Evolutionary conservation across 2,329 filamentous ascomycete species (phyloP), one percentile per base, ranked within the genome.

Genomic region (Phialophora verrucosa): DNA sequence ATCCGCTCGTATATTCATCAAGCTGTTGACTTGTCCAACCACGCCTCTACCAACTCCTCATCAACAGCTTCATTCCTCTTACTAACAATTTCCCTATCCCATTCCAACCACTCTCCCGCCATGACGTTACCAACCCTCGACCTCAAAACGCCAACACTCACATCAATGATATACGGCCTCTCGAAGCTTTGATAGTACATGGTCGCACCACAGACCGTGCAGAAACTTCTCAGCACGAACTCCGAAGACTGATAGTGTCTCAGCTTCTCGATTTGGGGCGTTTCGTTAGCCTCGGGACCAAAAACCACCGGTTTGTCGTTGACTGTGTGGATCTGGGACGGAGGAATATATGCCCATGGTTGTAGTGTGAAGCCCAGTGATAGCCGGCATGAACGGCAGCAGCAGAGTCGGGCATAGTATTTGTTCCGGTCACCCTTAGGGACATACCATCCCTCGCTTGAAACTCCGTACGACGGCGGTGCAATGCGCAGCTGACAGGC

Each of bases 291-390:
- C 0, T 80, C 79, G 20, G 76, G 71, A 0, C 78, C 74, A 2
- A 83, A 76, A 12, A 71, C 64, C 4, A 81, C 65, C 1, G 76
- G 72, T 23, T 73, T 72, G 14, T 76, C 72, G 56, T 81, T 68
- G 29, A 35, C 44, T 29, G 85, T 79, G 20, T 80, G 76, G 61
- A 91, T 86, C 71, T 89, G 87, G 1, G 77, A 75, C n/a, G 81
- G 80, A 0, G 87, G 87, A 0, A 91, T 78, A 72, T 90, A 91
- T 0, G 86, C 82, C 89, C 89, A 91, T 0, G 84, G 79, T 70
- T 89, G 84, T 55, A 90, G 83, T 63, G 90, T 87, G 69, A 87
- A 88, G 2, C 88, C 88, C 0, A 85, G 83, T 0, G 78, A 76
- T 3, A 87, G 78, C 5, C 88, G 85, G 74, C 89, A 92, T 1